phyloP scores from a whole-genome alignment of 2,329 filamentous ascomycete genomes.

The Rhynchosporium secalis region DNA sequence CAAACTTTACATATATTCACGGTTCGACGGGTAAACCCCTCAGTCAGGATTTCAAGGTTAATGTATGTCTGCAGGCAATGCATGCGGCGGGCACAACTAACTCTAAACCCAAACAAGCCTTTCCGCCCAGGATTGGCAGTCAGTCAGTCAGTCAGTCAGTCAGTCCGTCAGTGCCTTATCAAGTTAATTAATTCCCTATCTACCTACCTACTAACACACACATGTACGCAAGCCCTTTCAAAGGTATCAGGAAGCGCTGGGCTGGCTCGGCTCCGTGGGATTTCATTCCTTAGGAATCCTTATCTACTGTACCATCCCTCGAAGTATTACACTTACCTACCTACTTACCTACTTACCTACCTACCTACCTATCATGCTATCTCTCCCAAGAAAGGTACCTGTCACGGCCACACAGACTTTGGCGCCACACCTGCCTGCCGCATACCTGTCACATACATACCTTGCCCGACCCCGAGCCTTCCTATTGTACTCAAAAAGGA shows the following conservation, averaged over 20 bases:
- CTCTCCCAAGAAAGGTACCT: background rate
- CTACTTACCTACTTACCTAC: background rate
- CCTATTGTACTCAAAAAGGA: no score
- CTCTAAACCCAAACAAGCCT: constrained; percentile 14
- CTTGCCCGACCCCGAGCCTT: background rate
- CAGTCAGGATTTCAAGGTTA: background rate
- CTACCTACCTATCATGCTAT: no score
- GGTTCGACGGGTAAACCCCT: no score
- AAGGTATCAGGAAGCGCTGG: constrained; percentile 5
- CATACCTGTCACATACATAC: background rate
- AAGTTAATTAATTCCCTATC: no score
- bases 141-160: background rate
- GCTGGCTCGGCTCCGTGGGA: background rate
- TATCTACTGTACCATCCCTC: background rate
- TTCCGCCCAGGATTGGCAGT: constrained; percentile 3
- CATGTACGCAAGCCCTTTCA: background rate
- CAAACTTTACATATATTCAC: no score
- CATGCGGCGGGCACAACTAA: background rate
- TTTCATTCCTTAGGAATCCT: background rate
- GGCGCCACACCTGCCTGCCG: background rate
- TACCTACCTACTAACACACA: no score
- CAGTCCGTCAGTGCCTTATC: background rate
- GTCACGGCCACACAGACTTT: background rate
- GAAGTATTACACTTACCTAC: background rate
- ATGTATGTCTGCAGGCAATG: background rate